Percentiles rank a stretch among this genome's conserved stretches.
Conservation (phyloP, 306 rosid species). For the Cicer yamashitae region DNA sequence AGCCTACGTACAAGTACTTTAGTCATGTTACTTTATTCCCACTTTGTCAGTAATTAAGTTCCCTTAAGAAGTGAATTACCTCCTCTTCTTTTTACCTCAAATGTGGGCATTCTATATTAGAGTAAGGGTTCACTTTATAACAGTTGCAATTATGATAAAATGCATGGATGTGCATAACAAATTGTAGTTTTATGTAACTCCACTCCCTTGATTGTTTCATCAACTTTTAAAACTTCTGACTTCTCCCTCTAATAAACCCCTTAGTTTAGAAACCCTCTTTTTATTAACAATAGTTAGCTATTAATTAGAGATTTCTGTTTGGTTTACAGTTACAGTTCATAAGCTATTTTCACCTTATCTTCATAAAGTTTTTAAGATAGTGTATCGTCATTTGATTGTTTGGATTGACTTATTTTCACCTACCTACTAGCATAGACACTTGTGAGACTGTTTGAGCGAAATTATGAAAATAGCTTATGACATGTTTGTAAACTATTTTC, state of each 20-base stretch:
- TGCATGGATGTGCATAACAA: conserved; percentile 4
- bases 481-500: too few species aligned
- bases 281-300: too few species aligned
- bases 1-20: conserved; percentile 25
- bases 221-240: neutral
- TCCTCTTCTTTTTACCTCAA: neutral
- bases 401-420: too few species aligned
- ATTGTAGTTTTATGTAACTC: neutral
- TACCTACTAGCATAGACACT: too few species aligned
- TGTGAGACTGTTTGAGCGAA: too few species aligned
- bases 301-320: too few species aligned
- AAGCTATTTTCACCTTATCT: too few species aligned
- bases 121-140: neutral
- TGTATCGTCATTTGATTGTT: too few species aligned
- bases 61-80: conserved; percentile 5
- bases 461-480: too few species aligned
- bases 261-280: neutral
- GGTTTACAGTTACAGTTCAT: too few species aligned
- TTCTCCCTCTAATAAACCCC: neutral
- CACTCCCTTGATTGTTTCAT: neutral
- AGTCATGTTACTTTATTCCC: conserved; percentile 21
- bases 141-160: neutral
- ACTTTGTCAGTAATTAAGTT: conserved; percentile 11
- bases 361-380: too few species aligned
- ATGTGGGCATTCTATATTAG: neutral